Base-by-base conservation (phyloP, 176 grass and related monocot genomes). In the Alopecurus myosuroides region DNA sequence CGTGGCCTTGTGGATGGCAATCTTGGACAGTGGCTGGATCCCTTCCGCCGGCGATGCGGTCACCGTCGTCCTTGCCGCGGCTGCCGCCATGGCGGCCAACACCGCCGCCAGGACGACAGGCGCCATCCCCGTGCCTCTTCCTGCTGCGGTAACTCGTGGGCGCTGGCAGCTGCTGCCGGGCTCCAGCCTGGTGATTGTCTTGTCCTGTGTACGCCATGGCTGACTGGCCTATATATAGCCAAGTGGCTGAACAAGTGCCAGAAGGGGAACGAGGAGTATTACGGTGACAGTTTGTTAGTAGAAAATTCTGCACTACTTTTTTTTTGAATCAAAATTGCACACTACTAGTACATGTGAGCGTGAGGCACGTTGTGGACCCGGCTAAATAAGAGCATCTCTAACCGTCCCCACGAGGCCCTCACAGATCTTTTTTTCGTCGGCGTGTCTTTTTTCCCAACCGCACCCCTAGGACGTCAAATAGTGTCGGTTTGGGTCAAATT, bases 21-120 rank as follows among this genome's bases (percentile, higher is more conserved):
- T 91, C 42, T 87, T 84, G 51, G 92, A 94, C 82, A 98, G 88
- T 60, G 92, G 92, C 84, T 94, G 95, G 65, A 91, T 22, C 20
- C 88, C 92, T 39, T 85, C 79, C 14, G 40, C 76, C 74, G 71
- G 48, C 40, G 77, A 86, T 1, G 71, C 70, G 8, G 35, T 48
- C 26, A 0, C 65, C 8, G 45, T 29, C 65, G 78, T 48, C 9
- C 31, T 31, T 48, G 78, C 11, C 57, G 11, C 22, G 29, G 49
- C 71, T 1, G 22, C 22, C 9, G 31, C 56, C 2, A 18, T 31
- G 15, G 51, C 73, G 15, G 63, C 73, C 1, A 78, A 7, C 61
- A 26, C 34, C 61, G 41, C 26, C 49, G 42, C 28, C 22, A 70
- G 0, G 22, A 81, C 1, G 7, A 31, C 48, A 14, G 28, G 37